Evolutionary conservation across 2,329 filamentous ascomycete species (phyloP).

Genomic region (Hymenoscyphus occultus): DNA sequence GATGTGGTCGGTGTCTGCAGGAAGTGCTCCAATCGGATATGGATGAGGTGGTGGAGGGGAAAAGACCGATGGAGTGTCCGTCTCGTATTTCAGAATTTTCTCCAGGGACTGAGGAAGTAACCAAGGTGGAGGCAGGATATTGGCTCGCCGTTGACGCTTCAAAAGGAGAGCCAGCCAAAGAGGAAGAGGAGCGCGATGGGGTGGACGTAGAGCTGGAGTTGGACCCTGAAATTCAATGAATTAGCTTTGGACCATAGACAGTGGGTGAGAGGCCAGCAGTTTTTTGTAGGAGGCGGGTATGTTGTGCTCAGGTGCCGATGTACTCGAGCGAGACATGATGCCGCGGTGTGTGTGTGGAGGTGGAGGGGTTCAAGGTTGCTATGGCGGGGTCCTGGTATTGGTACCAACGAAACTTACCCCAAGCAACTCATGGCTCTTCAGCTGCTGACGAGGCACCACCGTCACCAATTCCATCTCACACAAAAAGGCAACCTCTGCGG

Average conservation of each 20-base stretch:
- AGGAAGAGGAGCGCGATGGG: constrained; percentile 74
- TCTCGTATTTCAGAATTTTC: constrained; percentile 78
- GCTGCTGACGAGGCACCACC: constrained; percentile 82
- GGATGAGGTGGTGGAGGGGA: constrained; percentile 72
- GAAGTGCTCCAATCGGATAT: constrained; percentile 41
- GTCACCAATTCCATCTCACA: constrained; percentile 98
- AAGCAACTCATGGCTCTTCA: constrained; percentile 81
- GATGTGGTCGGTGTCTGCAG: constrained; percentile 35
- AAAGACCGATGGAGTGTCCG: constrained; percentile 67
- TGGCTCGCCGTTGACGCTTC: constrained; percentile 89
- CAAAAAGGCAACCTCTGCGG: constrained; percentile 86
- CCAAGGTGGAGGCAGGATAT: constrained; percentile 90
- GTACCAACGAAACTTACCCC: constrained; percentile 59
- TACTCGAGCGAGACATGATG: neutral
- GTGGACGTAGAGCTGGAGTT: constrained; percentile 73
- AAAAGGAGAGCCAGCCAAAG: constrained; percentile 94
- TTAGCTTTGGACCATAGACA: constrained; percentile 7
- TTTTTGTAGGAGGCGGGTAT: neutral
- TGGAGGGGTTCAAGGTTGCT: constrained; percentile 30
- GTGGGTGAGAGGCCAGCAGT: neutral
- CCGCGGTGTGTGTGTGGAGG: constrained; percentile 2
- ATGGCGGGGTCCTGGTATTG: constrained; percentile 21
- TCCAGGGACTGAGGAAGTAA: constrained; percentile 72
- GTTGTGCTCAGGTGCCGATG: neutral
- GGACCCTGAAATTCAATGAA: constrained; percentile 57